These are phyloP conservation scores for Hygrophoropsis aurantiaca DNA, from an alignment of 768 basidiomycete species.

Conservation along the genomic window DNA sequence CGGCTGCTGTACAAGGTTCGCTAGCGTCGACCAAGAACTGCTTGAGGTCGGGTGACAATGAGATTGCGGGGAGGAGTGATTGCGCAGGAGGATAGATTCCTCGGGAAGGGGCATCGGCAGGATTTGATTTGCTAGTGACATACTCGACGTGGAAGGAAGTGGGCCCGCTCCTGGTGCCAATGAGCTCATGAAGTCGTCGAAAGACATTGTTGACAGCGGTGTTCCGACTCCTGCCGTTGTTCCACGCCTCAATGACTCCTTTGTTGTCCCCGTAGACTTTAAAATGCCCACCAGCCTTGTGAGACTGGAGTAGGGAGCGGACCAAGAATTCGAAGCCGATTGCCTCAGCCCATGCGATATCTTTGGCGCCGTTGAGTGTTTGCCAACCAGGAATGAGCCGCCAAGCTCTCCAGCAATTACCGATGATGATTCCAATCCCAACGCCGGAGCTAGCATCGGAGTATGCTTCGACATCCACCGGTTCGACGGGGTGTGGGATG, in stretches of 20 bases:
- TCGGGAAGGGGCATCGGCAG: conserved; percentile 15
- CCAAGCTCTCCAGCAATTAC: conserved; percentile 32
- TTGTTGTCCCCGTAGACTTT: conserved; percentile 25
- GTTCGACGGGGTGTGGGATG: conserved; percentile 35
- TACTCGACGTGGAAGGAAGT: conserved; percentile 11
- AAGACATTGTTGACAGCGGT: conserved; percentile 26
- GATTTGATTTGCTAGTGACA: conserved; percentile 8
- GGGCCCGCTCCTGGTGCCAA: conserved; percentile 20
- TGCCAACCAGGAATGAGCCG: conserved; percentile 31
- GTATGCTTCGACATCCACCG: conserved; percentile 23
- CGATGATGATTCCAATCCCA: conserved; percentile 37
- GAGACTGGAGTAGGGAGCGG: conserved; percentile 4
- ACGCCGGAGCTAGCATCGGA: conserved; percentile 41
- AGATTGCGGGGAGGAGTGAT: conserved; percentile 11
- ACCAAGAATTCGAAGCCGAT: conserved; percentile 45
- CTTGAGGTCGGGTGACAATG: conserved; percentile 3
- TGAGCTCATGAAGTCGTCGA: conserved; percentile 14
- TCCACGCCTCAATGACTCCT: conserved; percentile 39
- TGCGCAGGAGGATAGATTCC: conserved; percentile 5
- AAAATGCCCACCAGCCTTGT: background rate
- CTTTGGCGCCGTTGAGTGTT: conserved; percentile 16
- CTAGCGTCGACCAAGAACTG: background rate
- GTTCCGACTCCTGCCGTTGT: conserved; percentile 31
- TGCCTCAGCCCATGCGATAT: conserved; percentile 47
- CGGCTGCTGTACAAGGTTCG: background rate